phyloP scores from a whole-genome alignment of 108 stramenopile species.

The Seminavis robusta region DNA sequence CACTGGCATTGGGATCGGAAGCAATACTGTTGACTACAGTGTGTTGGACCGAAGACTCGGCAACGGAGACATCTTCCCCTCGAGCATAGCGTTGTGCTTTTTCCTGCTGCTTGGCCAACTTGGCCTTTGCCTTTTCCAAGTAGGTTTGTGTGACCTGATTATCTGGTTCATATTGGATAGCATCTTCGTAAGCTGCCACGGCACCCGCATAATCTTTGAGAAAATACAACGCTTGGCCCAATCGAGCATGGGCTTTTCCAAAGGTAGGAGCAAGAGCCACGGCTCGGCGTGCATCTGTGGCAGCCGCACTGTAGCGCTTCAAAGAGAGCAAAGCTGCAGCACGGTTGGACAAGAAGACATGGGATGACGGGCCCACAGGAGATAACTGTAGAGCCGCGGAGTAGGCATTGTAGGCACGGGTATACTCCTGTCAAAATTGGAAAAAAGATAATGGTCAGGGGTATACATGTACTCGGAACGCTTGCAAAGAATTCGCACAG shows the following conservation, averaged over 20 bases:
- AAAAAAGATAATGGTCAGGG: not conserved
- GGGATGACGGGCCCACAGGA: slow-evolving; percentile 85
- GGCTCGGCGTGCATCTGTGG: slow-evolving; percentile 80
- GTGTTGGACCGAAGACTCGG: slow-evolving; percentile 45
- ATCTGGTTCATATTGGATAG: slow-evolving; percentile 74
- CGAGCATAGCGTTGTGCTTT: slow-evolving; percentile 24
- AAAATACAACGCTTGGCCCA: slow-evolving; percentile 85
- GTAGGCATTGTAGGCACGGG: slow-evolving; percentile 83
- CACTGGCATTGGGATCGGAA: slow-evolving; percentile 52
- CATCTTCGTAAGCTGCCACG: slow-evolving; percentile 86
- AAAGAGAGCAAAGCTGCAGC: slow-evolving; percentile 81
- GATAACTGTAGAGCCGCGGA: slow-evolving; percentile 83
- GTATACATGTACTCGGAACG: not conserved
- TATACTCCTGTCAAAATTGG: slow-evolving; percentile 58
- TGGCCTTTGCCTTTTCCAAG: slow-evolving; percentile 79
- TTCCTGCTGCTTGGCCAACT: slow-evolving; percentile 59
- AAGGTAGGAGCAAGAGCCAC: slow-evolving; percentile 85
- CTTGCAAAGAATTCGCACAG: not conserved
- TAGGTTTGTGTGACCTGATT: slow-evolving; percentile 70
- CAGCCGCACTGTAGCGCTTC: slow-evolving; percentile 80
- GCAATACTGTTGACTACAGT: slow-evolving; percentile 58
- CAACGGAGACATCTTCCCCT: slow-evolving; percentile 48
- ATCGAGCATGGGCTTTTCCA: slow-evolving; percentile 91
- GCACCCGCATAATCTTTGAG: slow-evolving; percentile 80
- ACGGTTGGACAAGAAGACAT: slow-evolving; percentile 83